These are phyloP conservation scores for Talaromyces proteolyticus DNA, from an alignment of 495 filamentous ascomycete species.

Conservation along the genomic window DNA sequence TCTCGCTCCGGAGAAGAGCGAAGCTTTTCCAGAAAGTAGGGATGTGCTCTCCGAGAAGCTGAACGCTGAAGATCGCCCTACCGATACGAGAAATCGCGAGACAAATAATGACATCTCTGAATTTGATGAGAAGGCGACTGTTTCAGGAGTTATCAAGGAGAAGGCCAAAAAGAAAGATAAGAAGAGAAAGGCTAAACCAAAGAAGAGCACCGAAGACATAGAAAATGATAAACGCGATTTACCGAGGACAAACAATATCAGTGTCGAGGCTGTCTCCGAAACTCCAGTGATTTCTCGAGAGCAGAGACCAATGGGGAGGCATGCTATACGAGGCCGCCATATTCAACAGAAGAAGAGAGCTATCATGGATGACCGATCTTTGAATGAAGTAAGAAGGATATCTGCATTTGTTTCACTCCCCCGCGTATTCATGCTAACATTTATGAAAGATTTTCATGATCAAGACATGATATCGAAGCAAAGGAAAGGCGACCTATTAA, in stretches of 20 bases:
- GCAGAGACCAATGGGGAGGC: conserved; percentile 45
- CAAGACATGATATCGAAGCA: conserved; percentile 39
- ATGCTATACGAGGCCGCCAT: conserved; percentile 61
- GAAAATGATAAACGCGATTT: conserved; percentile 10
- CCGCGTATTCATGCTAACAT: conserved; percentile 27
- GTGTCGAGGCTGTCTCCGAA: conserved; percentile 11
- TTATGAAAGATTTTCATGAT: conserved; percentile 66
- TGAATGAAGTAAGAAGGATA: conserved; percentile 61
- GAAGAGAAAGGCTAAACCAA: conserved; percentile 37
- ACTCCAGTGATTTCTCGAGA: conserved; percentile 29
- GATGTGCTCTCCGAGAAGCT: background rate
- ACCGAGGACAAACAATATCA: conserved; percentile 16
- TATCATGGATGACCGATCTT: conserved; percentile 60
- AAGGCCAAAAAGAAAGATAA: conserved; percentile 33
- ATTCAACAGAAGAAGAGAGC: conserved; percentile 77
- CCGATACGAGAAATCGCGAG: conserved; percentile 3
- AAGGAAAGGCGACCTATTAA: background rate
- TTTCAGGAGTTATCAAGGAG: conserved; percentile 10
- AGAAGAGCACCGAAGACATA: conserved; percentile 20
- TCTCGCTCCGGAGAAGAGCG: conserved; percentile 56
- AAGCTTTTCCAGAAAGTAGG: conserved; percentile 6
- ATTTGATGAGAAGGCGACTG: conserved; percentile 10
- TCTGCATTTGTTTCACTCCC: background rate
- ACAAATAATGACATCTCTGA: conserved; percentile 10
- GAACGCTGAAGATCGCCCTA: background rate